Percentiles rank a stretch among this genome's conserved stretches.
These are phyloP conservation scores for Tolypocladium endophyticum DNA, from an alignment of 2,329 filamentous ascomycete species.

Conservation along the genomic window DNA sequence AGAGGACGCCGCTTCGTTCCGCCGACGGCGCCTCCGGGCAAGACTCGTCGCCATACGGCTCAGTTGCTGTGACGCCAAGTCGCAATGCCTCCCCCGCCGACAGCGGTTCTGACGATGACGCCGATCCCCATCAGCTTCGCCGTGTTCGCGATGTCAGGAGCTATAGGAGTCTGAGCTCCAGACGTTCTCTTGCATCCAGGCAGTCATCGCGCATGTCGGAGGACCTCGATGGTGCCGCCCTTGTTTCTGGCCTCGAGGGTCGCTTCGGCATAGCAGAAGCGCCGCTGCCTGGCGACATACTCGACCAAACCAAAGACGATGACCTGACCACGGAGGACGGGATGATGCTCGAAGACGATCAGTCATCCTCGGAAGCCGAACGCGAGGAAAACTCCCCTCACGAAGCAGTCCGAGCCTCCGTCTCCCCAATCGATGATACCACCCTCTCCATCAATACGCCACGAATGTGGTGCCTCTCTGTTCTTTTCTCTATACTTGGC, in stretches of 20 bases:
- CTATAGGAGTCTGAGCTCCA: constrained; percentile 18
- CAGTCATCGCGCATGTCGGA: constrained; percentile 30
- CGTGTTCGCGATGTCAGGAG: constrained; percentile 19
- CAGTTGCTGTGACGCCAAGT: constrained; percentile 23
- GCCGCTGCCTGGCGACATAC: constrained; percentile 32
- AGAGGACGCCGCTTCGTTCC: constrained; percentile 23
- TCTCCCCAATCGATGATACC: constrained; percentile 64
- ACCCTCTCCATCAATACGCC: constrained; percentile 77
- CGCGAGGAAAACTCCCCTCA: constrained; percentile 63
- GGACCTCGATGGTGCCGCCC: constrained; percentile 38
- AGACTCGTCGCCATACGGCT: constrained; percentile 26
- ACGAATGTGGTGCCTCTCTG: constrained; percentile 77
- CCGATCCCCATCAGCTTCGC: constrained; percentile 20
- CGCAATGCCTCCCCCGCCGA: constrained; percentile 24
- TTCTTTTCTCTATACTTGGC: constrained; percentile 69
- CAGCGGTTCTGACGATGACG: constrained; percentile 19
- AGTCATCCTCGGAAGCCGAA: constrained; percentile 28
- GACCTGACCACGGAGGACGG: constrained; percentile 25
- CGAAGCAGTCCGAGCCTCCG: constrained; percentile 69
- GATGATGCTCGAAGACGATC: constrained; percentile 23
- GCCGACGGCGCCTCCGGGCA: constrained; percentile 10
- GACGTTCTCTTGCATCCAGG: constrained; percentile 18
- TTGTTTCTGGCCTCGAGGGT: constrained; percentile 43
- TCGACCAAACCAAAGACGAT: constrained; percentile 31
- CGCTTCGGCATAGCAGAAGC: constrained; percentile 41